Evolutionary conservation across 331 rosid genomes (phyloP).

Genomic region (Quercus lobata): DNA sequence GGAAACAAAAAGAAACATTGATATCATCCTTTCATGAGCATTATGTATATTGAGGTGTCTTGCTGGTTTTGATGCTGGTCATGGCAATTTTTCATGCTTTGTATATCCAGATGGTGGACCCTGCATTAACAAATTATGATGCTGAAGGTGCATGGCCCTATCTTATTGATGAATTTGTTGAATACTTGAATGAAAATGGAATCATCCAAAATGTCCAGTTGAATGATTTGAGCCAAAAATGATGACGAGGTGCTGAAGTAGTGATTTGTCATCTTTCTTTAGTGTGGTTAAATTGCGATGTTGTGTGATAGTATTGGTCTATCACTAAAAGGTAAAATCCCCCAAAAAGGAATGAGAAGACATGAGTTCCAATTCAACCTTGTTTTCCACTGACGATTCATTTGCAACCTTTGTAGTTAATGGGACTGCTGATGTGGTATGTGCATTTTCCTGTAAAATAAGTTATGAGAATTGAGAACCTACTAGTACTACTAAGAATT

Average conservation of each 20-base stretch:
- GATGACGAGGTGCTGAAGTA: constrained; percentile 26
- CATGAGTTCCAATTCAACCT: constrained; percentile 5
- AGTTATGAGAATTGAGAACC: too few relatives aligned
- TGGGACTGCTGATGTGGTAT: too few relatives aligned
- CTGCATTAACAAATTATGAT: constrained; percentile 70
- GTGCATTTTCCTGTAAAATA: too few relatives aligned
- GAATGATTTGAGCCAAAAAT: constrained; percentile 36
- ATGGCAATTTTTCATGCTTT: constrained; percentile 7
- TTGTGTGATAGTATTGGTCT: constrained; percentile 23
- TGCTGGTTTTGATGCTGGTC: background rate
- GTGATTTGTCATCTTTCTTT: constrained; percentile 16
- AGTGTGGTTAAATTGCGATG: constrained; percentile 22
- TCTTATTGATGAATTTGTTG: constrained; percentile 94
- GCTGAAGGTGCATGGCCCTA: constrained; percentile 99
- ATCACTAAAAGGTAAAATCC: constrained; percentile 2
- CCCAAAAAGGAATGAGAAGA: constrained; percentile 9
- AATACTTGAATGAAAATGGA: constrained; percentile 79
- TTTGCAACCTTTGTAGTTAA: too few relatives aligned
- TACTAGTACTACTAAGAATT: too few relatives aligned
- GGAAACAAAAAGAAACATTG: background rate
- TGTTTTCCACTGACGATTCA: background rate
- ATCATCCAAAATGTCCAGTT: constrained; percentile 40
- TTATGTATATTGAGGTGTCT: background rate
- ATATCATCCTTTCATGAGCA: background rate
- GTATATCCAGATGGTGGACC: constrained; percentile 59